A percentile compares a stretch with the other conserved stretches of the same genome.
Evolutionary conservation across 257 asterid genomes (phyloP).

Genomic region (Nicotiana tomentosiformis): DNA sequence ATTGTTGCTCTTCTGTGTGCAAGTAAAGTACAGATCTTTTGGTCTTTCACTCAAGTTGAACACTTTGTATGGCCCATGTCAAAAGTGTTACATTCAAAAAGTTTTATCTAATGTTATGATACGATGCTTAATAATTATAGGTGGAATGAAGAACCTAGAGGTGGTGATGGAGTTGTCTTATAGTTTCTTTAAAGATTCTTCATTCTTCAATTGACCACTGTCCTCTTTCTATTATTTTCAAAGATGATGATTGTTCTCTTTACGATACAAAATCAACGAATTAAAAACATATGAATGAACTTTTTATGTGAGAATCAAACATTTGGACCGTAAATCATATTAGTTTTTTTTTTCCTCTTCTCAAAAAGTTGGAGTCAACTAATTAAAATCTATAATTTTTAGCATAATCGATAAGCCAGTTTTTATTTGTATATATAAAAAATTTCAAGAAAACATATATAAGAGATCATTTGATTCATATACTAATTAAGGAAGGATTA

Average conservation of each 20-base stretch:
- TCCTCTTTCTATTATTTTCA: background rate
- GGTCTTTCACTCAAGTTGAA: background rate
- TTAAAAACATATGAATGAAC: background rate
- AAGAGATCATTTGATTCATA: too few relatives aligned
- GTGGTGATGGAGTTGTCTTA: background rate
- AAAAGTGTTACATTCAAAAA: background rate
- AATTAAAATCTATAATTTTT: background rate
- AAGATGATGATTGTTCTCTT: background rate
- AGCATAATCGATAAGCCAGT: background rate
- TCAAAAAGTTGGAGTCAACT: background rate
- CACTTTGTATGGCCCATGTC: background rate
- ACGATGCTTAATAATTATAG: background rate
- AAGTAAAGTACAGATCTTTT: background rate
- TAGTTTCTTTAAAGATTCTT: background rate
- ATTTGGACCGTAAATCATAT: background rate
- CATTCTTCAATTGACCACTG: background rate
- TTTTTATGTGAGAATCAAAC: background rate
- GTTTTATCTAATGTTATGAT: background rate
- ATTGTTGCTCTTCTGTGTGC: background rate
- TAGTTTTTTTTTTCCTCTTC: background rate
- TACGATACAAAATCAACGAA: background rate
- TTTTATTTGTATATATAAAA: too few relatives aligned
- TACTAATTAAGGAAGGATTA: too few relatives aligned
- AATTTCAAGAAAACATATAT: too few relatives aligned
- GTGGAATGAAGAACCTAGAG: constrained; percentile 1